phyloP scores from a whole-genome alignment of 108 stramenopile genomes.

The Pseudonitzschia delicatissima region DNA sequence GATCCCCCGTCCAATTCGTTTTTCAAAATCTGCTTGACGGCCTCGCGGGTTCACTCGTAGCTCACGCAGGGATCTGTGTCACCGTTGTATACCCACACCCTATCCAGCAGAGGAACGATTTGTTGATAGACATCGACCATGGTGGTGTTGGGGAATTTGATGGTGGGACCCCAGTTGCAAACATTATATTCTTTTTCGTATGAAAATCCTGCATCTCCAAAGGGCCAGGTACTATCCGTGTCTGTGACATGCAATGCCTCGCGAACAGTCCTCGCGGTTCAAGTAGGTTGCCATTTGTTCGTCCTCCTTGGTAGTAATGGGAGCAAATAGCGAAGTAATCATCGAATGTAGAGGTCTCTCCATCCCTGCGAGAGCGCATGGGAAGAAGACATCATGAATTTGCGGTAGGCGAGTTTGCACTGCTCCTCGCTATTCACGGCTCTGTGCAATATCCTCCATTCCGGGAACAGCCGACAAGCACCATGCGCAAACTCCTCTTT shows the following conservation, averaged over 20 bases:
- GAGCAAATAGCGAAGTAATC: constrained; percentile 58
- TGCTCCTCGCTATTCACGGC: constrained; percentile 5
- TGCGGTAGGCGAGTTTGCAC: constrained; percentile 55
- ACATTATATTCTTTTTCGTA: constrained; percentile 66
- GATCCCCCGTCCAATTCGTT: constrained; percentile 52
- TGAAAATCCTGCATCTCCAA: constrained; percentile 41
- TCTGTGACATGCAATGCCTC: constrained; percentile 54
- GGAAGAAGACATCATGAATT: constrained; percentile 45
- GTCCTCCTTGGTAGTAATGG: constrained; percentile 40
- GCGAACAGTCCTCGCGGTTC: constrained; percentile 49
- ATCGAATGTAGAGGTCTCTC: constrained; percentile 57
- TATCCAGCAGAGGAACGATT: constrained; percentile 44
- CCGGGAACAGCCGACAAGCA: too few species aligned
- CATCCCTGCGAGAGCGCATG: constrained; percentile 56
- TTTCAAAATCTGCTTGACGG: constrained; percentile 51
- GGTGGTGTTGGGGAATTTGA: constrained; percentile 21
- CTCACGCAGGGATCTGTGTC: constrained; percentile 73
- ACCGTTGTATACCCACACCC: constrained; percentile 61
- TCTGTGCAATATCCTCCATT: too few species aligned
- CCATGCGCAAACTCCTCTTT: background rate
- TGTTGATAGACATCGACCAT: constrained; percentile 68
- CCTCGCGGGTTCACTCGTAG: constrained; percentile 67
- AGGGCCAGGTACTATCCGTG: constrained; percentile 52
- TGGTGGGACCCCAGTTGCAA: constrained; percentile 43
- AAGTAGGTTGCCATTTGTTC: constrained; percentile 53